Conservation (phyloP, 2,329 filamentous ascomycete genomes). For the Cladosporium sp. region DNA sequence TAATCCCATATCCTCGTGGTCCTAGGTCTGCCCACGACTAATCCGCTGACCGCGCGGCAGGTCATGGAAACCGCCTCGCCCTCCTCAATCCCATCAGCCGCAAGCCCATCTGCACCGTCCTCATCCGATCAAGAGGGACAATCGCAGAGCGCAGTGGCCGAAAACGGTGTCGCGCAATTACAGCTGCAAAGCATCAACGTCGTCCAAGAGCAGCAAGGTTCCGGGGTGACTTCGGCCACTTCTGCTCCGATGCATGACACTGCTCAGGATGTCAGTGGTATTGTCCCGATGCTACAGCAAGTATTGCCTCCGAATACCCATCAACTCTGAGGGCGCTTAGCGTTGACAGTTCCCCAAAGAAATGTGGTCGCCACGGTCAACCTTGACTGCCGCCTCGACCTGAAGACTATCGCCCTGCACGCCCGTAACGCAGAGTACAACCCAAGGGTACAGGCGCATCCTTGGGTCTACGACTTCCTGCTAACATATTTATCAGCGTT, state of each 20-base stretch:
- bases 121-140: slow-evolving; percentile 67
- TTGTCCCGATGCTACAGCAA: slow-evolving; percentile 95
- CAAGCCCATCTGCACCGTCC: slow-evolving; percentile 79
- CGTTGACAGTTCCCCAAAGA: slow-evolving; percentile 55
- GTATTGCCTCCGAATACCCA: slow-evolving; percentile 56
- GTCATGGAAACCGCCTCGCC: too few species aligned
- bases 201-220: slow-evolving; percentile 54
- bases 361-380: slow-evolving; percentile 99
- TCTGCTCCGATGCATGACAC: slow-evolving; percentile 89
- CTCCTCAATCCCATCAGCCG: too few species aligned
- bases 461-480: slow-evolving; percentile 33
- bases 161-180: slow-evolving; percentile 52
- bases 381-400: slow-evolving; percentile 90
- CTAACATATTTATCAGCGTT: slow-evolving; percentile 65
- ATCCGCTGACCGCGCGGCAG: too few species aligned
- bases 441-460: slow-evolving; percentile 71
- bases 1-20: too few species aligned
- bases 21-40: too few species aligned
- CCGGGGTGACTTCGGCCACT: slow-evolving; percentile 66
- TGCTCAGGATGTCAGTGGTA: slow-evolving; percentile 78
- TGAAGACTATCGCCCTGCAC: slow-evolving; percentile 98
- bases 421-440: slow-evolving; percentile 99
- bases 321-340: slow-evolving; percentile 34
- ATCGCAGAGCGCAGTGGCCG: slow-evolving; percentile 50
- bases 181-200: slow-evolving; percentile 57